Evolutionary conservation across 2,329 filamentous ascomycete species (phyloP).

Genomic region (Ramularia endophylla): DNA sequence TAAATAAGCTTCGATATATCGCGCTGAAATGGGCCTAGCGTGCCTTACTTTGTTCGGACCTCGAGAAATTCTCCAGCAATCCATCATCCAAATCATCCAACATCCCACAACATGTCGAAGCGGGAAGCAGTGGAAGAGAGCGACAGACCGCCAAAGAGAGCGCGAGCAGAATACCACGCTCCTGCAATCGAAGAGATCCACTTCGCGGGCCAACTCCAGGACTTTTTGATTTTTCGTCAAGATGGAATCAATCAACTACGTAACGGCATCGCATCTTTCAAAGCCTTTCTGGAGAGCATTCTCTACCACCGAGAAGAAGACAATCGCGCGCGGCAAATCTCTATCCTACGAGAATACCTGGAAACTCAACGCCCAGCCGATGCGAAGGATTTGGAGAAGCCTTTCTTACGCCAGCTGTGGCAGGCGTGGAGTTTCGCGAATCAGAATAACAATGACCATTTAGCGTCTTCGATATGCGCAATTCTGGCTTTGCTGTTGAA

Average conservation of each 20-base stretch:
- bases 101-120: constrained; percentile 24
- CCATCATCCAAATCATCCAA: not conserved
- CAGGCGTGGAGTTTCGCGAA: constrained; percentile 83
- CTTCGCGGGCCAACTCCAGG: constrained; percentile 60
- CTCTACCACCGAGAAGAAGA: constrained; percentile 51
- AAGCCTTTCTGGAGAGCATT: constrained; percentile 60
- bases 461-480: constrained; percentile 75
- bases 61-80: no score
- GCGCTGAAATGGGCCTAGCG: no score
- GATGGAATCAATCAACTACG: constrained; percentile 57
- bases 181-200: constrained; percentile 57
- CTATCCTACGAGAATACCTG: constrained; percentile 65
- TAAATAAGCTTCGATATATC: no score
- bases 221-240: constrained; percentile 65
- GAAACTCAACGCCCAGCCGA: constrained; percentile 49
- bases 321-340: constrained; percentile 44
- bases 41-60: no score
- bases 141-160: constrained; percentile 27
- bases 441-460: constrained; percentile 70
- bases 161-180: constrained; percentile 26
- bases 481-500: constrained; percentile 77
- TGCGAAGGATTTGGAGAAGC: constrained; percentile 50
- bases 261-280: constrained; percentile 65
- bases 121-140: constrained; percentile 19
- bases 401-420: constrained; percentile 72